Evolutionary conservation across 2,329 filamentous ascomycete species (phyloP), one percentile per base, ranked within the genome.

Genomic region (Rosellinia necatrix): DNA sequence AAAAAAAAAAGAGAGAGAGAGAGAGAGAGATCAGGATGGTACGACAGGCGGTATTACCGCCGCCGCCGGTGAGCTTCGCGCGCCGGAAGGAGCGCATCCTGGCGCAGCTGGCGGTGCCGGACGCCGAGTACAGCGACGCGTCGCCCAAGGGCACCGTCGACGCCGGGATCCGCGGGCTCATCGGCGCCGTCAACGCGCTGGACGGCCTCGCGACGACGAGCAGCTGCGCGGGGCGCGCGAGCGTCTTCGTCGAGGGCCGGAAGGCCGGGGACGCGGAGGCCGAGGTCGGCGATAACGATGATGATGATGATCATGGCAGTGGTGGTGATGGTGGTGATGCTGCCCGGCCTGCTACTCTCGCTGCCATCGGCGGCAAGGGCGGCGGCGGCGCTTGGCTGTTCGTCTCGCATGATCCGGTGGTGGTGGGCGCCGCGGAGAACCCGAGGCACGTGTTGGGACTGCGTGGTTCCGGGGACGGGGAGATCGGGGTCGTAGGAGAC

Each of bases 141-240:
- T 96, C 91, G 1, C 92, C 93, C 2, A 97, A 97, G 76, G 93
- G 92, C 13, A 89, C 86, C 0, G 83, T 97, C 17, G 93, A 97
- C 71, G 83, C 77, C 43, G 88, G 86, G 1, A 92, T 97, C 63
- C 82, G 87, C 42, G 80, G 86, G 19, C 77, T 97, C 50, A 92
- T 97, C 58, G 80, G 81, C 47, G 85, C 89, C 63, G 88, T 97
- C 70, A 97, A 97, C 72, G 71, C 67, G 1, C 69, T 88, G 5
- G 81, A 86, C 1, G 91, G 90, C 1, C 82, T 92, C 35, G 91
- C 96, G 29, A 97, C 93, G 1, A 97, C 92, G 2, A 96, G 92
- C 74, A 96, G 92, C 72, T 97, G 93, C 71, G 90, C 91, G 2
- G 93, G 93, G 0, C 81, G 93, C 49, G 83, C 96, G 42, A 92